These are phyloP conservation scores for Pharus latifolius DNA, from an alignment of 176 grass and related monocot species.

Conservation along the genomic window DNA sequence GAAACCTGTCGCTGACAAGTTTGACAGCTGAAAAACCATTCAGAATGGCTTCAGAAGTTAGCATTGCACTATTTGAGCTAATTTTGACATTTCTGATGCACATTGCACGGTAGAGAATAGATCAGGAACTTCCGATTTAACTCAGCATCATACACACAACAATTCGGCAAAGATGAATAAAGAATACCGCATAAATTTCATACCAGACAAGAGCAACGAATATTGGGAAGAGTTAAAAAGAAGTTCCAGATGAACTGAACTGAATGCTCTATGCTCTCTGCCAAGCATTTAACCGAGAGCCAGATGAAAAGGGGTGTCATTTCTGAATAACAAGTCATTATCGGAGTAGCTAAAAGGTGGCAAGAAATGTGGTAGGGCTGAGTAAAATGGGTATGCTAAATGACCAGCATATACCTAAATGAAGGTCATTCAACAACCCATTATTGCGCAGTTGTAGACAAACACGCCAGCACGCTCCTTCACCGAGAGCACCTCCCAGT, in stretches of 20 bases:
- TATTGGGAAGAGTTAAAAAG: slow-evolving; percentile 14
- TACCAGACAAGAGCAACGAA: slow-evolving; percentile 14
- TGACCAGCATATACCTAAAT: slow-evolving; percentile 8
- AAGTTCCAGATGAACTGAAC: slow-evolving; percentile 55
- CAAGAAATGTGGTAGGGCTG: neutral
- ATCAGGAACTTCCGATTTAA: neutral
- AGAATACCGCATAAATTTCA: slow-evolving; percentile 24
- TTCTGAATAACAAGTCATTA: slow-evolving; percentile 52
- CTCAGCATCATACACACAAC: neutral
- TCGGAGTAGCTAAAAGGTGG: slow-evolving; percentile 28
- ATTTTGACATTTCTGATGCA: neutral
- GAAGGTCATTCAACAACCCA: slow-evolving; percentile 65
- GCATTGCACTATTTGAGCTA: neutral
- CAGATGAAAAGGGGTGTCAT: slow-evolving; percentile 31
- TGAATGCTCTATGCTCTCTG: slow-evolving; percentile 51
- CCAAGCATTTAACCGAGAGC: slow-evolving; percentile 39
- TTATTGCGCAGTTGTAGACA: slow-evolving; percentile 92
- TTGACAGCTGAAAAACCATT: too few species aligned
- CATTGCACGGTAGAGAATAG: neutral
- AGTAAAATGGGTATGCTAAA: slow-evolving; percentile 25
- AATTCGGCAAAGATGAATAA: slow-evolving; percentile 20
- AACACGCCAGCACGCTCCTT: slow-evolving; percentile 65
- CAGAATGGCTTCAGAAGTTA: too few species aligned
- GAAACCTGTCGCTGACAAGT: neutral
- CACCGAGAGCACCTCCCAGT: slow-evolving; percentile 80